Percentiles rank a stretch among this genome's conserved stretches.
phyloP scores from a whole-genome alignment of 441 rosid genomes.

The Euphorbia schlechtendalii region DNA sequence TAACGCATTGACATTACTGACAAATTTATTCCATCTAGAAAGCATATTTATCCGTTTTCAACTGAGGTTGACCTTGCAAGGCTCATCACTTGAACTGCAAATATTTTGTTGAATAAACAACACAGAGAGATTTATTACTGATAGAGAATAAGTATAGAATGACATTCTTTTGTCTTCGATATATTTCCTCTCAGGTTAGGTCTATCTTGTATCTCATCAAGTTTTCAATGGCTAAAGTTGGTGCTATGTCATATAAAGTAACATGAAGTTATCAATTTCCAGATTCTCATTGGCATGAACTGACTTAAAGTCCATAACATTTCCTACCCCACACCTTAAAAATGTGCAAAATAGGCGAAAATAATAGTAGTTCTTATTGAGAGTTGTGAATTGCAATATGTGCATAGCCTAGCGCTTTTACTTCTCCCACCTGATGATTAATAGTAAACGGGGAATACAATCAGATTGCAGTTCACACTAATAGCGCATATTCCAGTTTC shows the following conservation, averaged over 20 bases:
- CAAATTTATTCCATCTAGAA: neutral
- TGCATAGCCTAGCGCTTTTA: neutral
- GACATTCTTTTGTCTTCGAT: neutral
- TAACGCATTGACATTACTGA: neutral
- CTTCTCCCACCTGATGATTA: neutral
- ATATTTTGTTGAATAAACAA: neutral
- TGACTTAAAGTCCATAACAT: neutral
- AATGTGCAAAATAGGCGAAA: neutral
- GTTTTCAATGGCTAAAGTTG: neutral
- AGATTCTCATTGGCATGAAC: neutral
- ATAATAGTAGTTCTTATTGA: neutral
- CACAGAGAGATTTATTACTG: neutral
- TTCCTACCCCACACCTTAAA: neutral
- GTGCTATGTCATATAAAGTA: neutral
- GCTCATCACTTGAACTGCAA: neutral
- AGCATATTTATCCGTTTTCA: slow-evolving; percentile 4
- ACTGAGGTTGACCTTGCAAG: neutral
- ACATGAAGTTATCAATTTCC: neutral
- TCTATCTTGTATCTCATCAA: neutral
- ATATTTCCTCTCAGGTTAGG: neutral
- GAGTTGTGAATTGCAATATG: neutral
- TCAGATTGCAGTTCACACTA: neutral
- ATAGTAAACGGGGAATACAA: neutral
- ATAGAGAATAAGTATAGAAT: neutral
- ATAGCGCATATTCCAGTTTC: slow-evolving; percentile 2